A percentile compares a stretch with the other conserved stretches of the same genome.
Conservation (phyloP, 2,329 filamentous ascomycete species). For the Fusarium decemcellulare region DNA sequence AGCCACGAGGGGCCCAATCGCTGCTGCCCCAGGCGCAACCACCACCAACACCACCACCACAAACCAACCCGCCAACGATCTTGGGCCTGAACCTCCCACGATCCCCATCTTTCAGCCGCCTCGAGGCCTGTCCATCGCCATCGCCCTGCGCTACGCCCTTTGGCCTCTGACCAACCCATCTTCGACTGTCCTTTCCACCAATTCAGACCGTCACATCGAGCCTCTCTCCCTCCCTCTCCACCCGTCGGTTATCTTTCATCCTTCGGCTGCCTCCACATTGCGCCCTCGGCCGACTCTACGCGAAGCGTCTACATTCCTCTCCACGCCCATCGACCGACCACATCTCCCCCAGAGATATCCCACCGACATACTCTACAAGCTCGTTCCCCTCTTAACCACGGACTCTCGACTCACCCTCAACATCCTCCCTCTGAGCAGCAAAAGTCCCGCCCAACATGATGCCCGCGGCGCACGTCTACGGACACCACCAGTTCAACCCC, state of each 20-base stretch:
- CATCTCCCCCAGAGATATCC: slow-evolving; percentile 10
- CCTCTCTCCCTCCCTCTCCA: slow-evolving; percentile 10
- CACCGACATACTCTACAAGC: background rate
- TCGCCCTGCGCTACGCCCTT: background rate
- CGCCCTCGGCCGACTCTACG: slow-evolving; percentile 33
- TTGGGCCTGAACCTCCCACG: slow-evolving; percentile 38
- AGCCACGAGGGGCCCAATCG: slow-evolving; percentile 28
- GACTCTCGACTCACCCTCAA: background rate
- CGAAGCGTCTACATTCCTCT: slow-evolving; percentile 24
- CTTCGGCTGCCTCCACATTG: slow-evolving; percentile 36
- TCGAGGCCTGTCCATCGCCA: background rate
- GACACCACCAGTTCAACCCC: slow-evolving; percentile 76
- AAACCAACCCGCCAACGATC: slow-evolving; percentile 38
- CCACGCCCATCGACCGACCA: slow-evolving; percentile 30
- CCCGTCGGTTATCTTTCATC: slow-evolving; percentile 6
- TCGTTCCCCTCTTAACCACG: background rate
- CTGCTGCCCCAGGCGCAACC: slow-evolving; percentile 42
- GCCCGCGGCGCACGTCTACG: slow-evolving; percentile 75
- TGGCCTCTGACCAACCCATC: background rate
- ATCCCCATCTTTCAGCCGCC: slow-evolving; percentile 19
- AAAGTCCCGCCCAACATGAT: slow-evolving; percentile 65
- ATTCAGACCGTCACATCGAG: background rate
- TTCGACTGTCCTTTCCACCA: slow-evolving; percentile 9
- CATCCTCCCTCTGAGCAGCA: slow-evolving; percentile 20
- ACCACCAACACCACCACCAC: slow-evolving; percentile 38